Evolutionary conservation across 371 early-diverging fungal genomes (phyloP).

Genomic region (Entomophthora muscae): DNA sequence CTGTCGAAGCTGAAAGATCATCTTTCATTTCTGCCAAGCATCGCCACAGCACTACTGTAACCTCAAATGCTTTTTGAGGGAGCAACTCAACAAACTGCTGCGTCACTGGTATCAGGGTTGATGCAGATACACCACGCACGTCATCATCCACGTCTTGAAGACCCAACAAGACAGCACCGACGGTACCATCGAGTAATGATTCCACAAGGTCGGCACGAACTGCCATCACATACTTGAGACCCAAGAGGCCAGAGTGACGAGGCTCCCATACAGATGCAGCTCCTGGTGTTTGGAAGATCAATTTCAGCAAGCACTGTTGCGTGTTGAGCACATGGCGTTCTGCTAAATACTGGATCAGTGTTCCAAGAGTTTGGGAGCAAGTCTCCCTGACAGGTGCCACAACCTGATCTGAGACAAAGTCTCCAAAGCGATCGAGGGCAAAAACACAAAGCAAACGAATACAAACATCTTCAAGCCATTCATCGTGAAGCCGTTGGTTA

Average conservation of each 20-base stretch:
- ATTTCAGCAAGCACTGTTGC: slow-evolving; percentile 28
- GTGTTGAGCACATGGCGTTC: slow-evolving; percentile 30
- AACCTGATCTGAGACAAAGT: slow-evolving; percentile 89
- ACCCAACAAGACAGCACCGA: slow-evolving; percentile 28
- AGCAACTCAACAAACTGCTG: slow-evolving; percentile 52
- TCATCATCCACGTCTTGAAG: slow-evolving; percentile 78
- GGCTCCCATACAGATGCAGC: slow-evolving; percentile 64
- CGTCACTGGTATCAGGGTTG: slow-evolving; percentile 74
- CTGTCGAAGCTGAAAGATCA: slow-evolving; percentile 83
- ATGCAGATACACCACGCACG: slow-evolving; percentile 80
- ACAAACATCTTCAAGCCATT: slow-evolving; percentile 71
- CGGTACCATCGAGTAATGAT: slow-evolving; percentile 37
- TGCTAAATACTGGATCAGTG: slow-evolving; percentile 50
- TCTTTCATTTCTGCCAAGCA: slow-evolving; percentile 66
- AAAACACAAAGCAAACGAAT: slow-evolving; percentile 83
- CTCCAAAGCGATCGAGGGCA: slow-evolving; percentile 87
- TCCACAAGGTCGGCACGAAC: slow-evolving; percentile 72
- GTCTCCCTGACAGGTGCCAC: slow-evolving; percentile 94
- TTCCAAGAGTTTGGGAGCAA: slow-evolving; percentile 83
- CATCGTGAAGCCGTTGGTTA: slow-evolving; percentile 50
- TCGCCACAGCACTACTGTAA: slow-evolving; percentile 70
- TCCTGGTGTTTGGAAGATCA: slow-evolving; percentile 32
- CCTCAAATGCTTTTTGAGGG: slow-evolving; percentile 39
- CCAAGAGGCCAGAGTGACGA: slow-evolving; percentile 83
- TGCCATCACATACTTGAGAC: slow-evolving; percentile 88